phyloP scores from a whole-genome alignment of 23 red algal genomes.

The Gracilaria vermiculophylla region DNA sequence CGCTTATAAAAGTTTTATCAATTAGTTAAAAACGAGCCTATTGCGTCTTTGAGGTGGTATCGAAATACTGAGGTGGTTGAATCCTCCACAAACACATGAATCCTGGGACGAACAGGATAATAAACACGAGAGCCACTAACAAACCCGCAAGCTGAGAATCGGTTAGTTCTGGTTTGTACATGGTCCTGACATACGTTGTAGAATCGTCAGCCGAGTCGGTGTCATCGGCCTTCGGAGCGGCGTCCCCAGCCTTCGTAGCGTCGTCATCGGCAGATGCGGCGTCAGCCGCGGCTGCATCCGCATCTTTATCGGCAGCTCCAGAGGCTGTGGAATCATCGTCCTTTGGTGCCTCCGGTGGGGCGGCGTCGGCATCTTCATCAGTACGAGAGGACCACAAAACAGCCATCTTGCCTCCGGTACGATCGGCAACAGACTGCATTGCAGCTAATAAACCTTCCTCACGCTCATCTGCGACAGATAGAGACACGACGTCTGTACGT shows the following conservation, averaged over 20 bases:
- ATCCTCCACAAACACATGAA: conserved; percentile 76
- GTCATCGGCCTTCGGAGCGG: background rate
- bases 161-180: conserved; percentile 44
- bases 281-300: background rate
- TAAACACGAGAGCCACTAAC: conserved; percentile 60
- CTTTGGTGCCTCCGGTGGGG: background rate
- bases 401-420: background rate
- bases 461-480: background rate
- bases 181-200: background rate
- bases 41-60: conserved; percentile 60
- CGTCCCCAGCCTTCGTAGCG: background rate
- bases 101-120: conserved; percentile 75
- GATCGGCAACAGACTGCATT: background rate
- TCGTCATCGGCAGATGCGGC: conserved; percentile 3
- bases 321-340: background rate
- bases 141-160: conserved; percentile 43
- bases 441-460: background rate
- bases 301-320: background rate
- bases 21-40: conserved; percentile 19
- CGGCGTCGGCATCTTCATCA: background rate
- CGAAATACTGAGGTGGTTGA: conserved; percentile 75
- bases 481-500: background rate
- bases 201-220: background rate
- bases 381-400: background rate
- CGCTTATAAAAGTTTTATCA: conserved; percentile 6